These are phyloP conservation scores for Fagus crenata DNA, from an alignment of 306 rosid species.

Conservation along the genomic window DNA sequence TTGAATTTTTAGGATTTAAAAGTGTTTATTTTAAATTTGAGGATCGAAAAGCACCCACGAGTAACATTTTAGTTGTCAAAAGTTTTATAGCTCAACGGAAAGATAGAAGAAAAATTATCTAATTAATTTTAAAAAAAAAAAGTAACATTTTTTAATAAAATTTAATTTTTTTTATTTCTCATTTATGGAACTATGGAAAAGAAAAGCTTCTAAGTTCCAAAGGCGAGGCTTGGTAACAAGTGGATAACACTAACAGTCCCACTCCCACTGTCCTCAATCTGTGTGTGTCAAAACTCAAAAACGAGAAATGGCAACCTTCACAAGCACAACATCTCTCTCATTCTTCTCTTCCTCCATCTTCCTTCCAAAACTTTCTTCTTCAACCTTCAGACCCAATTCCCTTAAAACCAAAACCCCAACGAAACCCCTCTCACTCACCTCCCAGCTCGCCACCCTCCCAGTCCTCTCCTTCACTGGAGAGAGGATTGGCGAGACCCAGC, in stretches of 20 bases:
- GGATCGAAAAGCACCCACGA: no score
- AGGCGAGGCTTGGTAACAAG: not conserved
- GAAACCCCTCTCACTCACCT: slow-evolving; percentile 40
- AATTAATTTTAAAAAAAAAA: no score
- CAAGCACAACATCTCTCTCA: slow-evolving; percentile 36
- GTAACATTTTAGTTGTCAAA: no score
- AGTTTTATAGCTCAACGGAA: no score
- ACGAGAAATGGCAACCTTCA: slow-evolving; percentile 46
- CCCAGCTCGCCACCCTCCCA: slow-evolving; percentile 74
- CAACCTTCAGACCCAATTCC: slow-evolving; percentile 24
- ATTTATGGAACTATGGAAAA: no score
- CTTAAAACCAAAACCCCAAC: slow-evolving; percentile 24
- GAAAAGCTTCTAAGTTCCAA: not conserved
- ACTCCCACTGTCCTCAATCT: not conserved
- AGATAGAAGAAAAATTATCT: no score
- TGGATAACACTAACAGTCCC: not conserved
- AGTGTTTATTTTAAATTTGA: no score
- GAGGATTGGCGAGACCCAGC: slow-evolving; percentile 65
- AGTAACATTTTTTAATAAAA: no score
- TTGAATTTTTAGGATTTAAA: no score
- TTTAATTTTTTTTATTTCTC: no score
- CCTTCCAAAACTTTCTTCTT: slow-evolving; percentile 31
- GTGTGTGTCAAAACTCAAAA: not conserved
- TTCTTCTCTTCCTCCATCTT: slow-evolving; percentile 59
- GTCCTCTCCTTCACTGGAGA: slow-evolving; percentile 80